Conservation (phyloP, 345 rosid species). For the Combretum micranthum region DNA sequence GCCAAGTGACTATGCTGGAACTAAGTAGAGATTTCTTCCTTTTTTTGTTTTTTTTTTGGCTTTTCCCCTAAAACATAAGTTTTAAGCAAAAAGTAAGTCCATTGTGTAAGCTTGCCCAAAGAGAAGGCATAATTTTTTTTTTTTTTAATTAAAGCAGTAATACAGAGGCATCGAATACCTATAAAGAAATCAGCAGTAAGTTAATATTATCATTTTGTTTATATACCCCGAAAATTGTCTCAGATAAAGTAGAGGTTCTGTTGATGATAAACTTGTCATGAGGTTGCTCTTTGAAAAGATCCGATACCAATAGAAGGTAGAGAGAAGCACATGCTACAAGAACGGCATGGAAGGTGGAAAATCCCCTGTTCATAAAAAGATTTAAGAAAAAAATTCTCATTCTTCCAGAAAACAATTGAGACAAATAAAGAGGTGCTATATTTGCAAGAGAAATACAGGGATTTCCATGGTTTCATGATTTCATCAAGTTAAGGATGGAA, state of each 20-base stretch:
- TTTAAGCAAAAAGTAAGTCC: too few relatives aligned
- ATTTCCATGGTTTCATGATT: too few relatives aligned
- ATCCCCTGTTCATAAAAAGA: slow-evolving; percentile 49
- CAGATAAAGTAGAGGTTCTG: slow-evolving; percentile 47
- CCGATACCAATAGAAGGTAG: slow-evolving; percentile 52
- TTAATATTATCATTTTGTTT: slow-evolving; percentile 13
- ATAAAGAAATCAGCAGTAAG: neutral
- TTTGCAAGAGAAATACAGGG: neutral
- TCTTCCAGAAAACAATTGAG: neutral
- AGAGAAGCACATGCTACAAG: slow-evolving; percentile 52
- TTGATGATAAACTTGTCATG: slow-evolving; percentile 39
- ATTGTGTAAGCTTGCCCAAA: too few relatives aligned
- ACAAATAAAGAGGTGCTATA: slow-evolving; percentile 1
- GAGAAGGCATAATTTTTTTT: too few relatives aligned
- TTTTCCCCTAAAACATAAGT: too few relatives aligned
- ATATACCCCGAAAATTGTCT: slow-evolving; percentile 54
- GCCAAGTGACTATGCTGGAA: too few relatives aligned
- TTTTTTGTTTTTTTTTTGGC: too few relatives aligned
- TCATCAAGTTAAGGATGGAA: too few relatives aligned
- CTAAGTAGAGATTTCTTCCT: too few relatives aligned
- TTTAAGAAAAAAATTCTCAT: neutral
- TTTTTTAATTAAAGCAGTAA: too few relatives aligned
- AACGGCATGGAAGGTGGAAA: slow-evolving; percentile 82
- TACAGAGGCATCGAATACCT: neutral
- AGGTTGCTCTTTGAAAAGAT: slow-evolving; percentile 48